phyloP scores from a whole-genome alignment of 2,329 filamentous ascomycete species.

The Hirsutella minnesotensis region DNA sequence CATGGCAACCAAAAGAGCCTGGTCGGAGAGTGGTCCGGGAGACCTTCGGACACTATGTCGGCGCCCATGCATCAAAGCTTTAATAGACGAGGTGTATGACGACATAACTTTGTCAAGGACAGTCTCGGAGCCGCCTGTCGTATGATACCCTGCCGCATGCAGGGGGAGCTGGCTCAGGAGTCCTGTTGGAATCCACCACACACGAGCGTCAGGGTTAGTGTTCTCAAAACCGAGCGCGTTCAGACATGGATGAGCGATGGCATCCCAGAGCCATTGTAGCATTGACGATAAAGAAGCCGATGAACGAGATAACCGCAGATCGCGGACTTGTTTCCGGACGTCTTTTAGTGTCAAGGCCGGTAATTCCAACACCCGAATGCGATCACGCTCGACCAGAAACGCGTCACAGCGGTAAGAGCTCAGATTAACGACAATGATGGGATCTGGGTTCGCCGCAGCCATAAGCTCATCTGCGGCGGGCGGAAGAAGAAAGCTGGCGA shows the following conservation, averaged over 20 bases:
- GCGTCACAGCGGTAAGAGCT: too few species aligned
- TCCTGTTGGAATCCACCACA: slow-evolving; percentile 24
- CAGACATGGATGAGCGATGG: background rate
- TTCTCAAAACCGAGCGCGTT: background rate
- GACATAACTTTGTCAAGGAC: slow-evolving; percentile 24
- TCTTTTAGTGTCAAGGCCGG: too few species aligned
- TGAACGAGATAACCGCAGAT: too few species aligned
- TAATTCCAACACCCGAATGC: too few species aligned
- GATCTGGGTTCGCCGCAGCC: too few species aligned
- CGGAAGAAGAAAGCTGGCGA: too few species aligned
- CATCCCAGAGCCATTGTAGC: background rate
- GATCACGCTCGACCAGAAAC: too few species aligned
- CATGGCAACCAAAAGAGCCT: background rate
- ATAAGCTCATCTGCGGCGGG: too few species aligned
- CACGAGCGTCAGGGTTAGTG: slow-evolving; percentile 11
- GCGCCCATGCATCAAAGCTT: slow-evolving; percentile 5
- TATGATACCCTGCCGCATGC: slow-evolving; percentile 21
- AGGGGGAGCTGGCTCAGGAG: slow-evolving; percentile 16
- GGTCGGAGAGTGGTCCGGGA: background rate
- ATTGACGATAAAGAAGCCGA: too few species aligned
- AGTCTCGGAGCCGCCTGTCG: slow-evolving; percentile 7
- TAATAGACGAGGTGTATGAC: slow-evolving; percentile 24
- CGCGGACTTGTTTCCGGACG: too few species aligned
- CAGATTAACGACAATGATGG: too few species aligned
- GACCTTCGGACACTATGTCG: background rate